Percentiles rank a stretch among this genome's conserved stretches.
These are phyloP conservation scores for Phycomyces blakesleeanus DNA, from an alignment of 192 early-diverging fungal species.

Conservation along the genomic window DNA sequence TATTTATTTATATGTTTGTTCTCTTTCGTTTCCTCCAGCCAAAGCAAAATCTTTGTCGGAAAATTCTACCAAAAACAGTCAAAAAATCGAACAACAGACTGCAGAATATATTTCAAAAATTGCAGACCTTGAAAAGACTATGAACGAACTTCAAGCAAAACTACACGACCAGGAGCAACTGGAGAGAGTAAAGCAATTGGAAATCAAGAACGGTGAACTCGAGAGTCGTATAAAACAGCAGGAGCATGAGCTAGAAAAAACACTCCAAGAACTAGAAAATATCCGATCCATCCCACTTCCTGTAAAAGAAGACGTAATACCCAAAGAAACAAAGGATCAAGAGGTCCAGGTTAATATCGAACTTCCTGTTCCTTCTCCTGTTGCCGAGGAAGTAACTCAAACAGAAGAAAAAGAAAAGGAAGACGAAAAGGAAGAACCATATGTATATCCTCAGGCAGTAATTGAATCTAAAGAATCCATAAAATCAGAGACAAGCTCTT, in stretches of 20 bases:
- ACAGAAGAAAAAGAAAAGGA: slow-evolving; percentile 19
- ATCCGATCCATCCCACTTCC: too few relatives aligned
- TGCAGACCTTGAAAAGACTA: slow-evolving; percentile 1
- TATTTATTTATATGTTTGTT: neutral
- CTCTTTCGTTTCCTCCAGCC: neutral
- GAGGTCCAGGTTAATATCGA: neutral
- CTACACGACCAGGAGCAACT: slow-evolving; percentile 5
- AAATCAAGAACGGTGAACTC: slow-evolving; percentile 18
- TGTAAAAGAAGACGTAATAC: too few relatives aligned
- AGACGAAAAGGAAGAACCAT: slow-evolving; percentile 23
- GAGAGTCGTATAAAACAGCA: slow-evolving; percentile 10
- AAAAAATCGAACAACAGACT: neutral
- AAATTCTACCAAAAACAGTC: too few relatives aligned
- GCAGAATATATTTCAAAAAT: slow-evolving; percentile 4
- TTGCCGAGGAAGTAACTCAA: slow-evolving; percentile 1
- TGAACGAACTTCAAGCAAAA: slow-evolving; percentile 8
- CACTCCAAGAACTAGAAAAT: too few relatives aligned
- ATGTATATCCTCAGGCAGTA: slow-evolving; percentile 23
- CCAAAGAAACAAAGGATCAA: slow-evolving; percentile 5
- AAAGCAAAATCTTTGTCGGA: neutral
- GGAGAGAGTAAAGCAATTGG: slow-evolving; percentile 11
- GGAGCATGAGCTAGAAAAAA: neutral
- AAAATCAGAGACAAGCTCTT: neutral
- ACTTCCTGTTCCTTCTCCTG: neutral
- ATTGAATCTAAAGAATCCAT: neutral